Base-by-base conservation (phyloP, 306 rosid genomes). In the Alnus rubra region DNA sequence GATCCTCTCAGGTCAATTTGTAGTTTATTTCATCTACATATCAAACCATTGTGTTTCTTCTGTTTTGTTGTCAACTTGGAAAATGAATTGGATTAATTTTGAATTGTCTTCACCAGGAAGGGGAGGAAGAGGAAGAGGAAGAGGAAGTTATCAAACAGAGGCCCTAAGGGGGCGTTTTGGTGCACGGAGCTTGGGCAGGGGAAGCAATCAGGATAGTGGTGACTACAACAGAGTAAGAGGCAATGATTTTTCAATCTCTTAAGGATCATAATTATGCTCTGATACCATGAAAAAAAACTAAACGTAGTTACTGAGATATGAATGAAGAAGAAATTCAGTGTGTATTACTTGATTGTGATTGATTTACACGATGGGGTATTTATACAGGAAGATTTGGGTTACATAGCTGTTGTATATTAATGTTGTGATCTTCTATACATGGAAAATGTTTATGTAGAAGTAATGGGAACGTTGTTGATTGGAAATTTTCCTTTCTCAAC, bases 101-200 rank as follows among this genome's bases (percentile, higher is more conserved):
- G 72, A 16, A 72, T 53, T 79, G 63, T 55, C 18, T 53, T 63
- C 78, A 75, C 67, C 90, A 89, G 97, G 98, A 82, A 81, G 97
- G 79, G 98, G 98, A 56, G 98, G 98, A 23, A 23, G 28, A 23
- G 28, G 28, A 62, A 90, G 96, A 83, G 95, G 90, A 53, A 84
- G 98, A 83, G 87, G 92, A 19, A 56, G 86, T 78, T 90, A 89
- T 83, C 97, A 55, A 78, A 75, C 89, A 19, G 96, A 90, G 19
- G 82, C 97, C 64, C 85, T 94, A 9, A 85, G 97, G 79, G 98
- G 97, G 12, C 92, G 93, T 30, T 90, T 87, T 78, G 94, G 95
- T 30, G 87, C 76, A 64, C 88, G 96, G 54, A 54, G 88, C 78
- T 74, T 74, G 42, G 93, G 93, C 80, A 83, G 97, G 85, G 97